Percentiles rank a stretch among this genome's conserved stretches.
Evolutionary conservation across 768 basidiomycete species (phyloP).

Genomic region (Termitomyces sp.): DNA sequence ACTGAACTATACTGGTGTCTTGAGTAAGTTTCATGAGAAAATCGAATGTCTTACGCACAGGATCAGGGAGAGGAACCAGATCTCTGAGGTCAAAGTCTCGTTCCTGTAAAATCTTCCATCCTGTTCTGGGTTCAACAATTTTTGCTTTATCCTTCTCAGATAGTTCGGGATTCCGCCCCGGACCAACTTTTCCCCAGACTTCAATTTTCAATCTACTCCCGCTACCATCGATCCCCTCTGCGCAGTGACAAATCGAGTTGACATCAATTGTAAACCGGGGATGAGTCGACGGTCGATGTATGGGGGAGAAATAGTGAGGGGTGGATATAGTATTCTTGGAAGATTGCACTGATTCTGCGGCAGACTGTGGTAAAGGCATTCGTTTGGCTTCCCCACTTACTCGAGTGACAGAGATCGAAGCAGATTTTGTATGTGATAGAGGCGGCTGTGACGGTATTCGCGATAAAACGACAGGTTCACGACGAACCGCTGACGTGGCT

Average conservation of each 20-base stretch:
- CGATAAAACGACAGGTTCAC: slow-evolving; percentile 15
- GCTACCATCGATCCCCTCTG: slow-evolving; percentile 48
- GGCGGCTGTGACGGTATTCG: slow-evolving; percentile 9
- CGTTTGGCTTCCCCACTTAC: slow-evolving; percentile 17
- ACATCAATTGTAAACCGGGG: slow-evolving; percentile 66
- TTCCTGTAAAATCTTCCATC: slow-evolving; percentile 64
- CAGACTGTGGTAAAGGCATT: slow-evolving; percentile 5
- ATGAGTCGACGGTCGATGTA: slow-evolving; percentile 82
- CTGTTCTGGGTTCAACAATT: slow-evolving; percentile 13
- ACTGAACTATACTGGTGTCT: slow-evolving; percentile 20
- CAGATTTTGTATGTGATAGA: slow-evolving; percentile 21
- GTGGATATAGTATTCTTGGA: slow-evolving; percentile 22
- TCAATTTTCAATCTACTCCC: slow-evolving; percentile 48
- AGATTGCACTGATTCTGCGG: slow-evolving; percentile 7
- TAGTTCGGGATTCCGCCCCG: slow-evolving; percentile 15
- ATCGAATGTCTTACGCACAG: slow-evolving; percentile 40
- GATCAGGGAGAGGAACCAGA: slow-evolving; percentile 51
- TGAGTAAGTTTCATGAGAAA: slow-evolving; percentile 9
- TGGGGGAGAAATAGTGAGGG: slow-evolving; percentile 71
- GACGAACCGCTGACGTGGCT: slow-evolving; percentile 14
- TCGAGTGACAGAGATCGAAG: slow-evolving; percentile 19
- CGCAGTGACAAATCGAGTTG: slow-evolving; percentile 44
- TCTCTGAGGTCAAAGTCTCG: slow-evolving; percentile 62
- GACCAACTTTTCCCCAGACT: slow-evolving; percentile 49
- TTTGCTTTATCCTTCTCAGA: slow-evolving; percentile 46